Evolutionary conservation across 176 grass and related monocot species (phyloP), one percentile per base, ranked within the genome.

Genomic region (Oryza rufipogon): DNA sequence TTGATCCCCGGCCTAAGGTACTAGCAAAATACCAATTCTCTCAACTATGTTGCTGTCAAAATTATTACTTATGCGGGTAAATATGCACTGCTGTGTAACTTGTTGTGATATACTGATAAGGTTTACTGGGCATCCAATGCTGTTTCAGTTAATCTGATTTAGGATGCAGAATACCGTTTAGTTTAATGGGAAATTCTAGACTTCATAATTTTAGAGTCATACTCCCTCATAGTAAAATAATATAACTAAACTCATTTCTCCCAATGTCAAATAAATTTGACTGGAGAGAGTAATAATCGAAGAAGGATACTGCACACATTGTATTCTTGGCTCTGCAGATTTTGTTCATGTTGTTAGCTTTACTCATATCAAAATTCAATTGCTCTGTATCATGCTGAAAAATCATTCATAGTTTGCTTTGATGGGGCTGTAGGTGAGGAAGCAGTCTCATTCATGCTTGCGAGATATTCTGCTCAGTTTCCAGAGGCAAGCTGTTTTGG

Each of bases 381-480:
- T 70, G 15, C 48, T 3, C 16, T 75, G 19, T 38, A 32, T 25
- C 42, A 45, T 25, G 4, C 49, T 51, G 47, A 44, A 13, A 36
- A 15, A 15, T 88, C 52, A 71, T 63, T 68, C 26, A 77, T 72
- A 4, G 38, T 19, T 68, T 45, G 26, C 74, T 79, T 52, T 73
- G 30, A 71, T 83, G 41, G 41, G n/a, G 33, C 54, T 90, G 80
- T 78, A 98, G 96, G 96, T 98, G 79, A 88, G 89, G 74, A 95
- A 84, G 39, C 91, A 95, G 49, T 70, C 89, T 60, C 87, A 95
- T 80, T 88, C 91, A 32, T 92, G 83, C 66, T 66, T 98, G 63
- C 71, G 71, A 68, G 89, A 90, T 44, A 83, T 98, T 48, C 93
- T 95, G 51, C 77, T 63, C 42, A 95, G 89, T 88, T 98, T 95